Base-by-base conservation (phyloP, 140 eudicot species). In the Ambrosia hybrid region DNA sequence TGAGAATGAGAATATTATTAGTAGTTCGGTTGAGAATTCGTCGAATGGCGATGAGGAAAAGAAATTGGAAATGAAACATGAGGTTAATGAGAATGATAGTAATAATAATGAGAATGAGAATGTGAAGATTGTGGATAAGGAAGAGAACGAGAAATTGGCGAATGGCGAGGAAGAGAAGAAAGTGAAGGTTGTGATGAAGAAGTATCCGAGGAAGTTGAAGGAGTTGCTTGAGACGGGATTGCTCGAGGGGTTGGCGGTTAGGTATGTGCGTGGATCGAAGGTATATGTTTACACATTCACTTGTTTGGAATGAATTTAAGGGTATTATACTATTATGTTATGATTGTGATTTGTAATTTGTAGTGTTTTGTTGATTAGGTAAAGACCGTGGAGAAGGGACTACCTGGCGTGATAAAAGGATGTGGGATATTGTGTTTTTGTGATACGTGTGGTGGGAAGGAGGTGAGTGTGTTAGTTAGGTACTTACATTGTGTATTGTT, bases 191-290 rank as follows among this genome's bases (percentile, higher is more conserved):
- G 85, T 36, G 45, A 53, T 80, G 71, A 87, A 79, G 63, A 83
- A 66, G 71, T 64, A 71, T 53, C 96, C 97, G 0, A 51, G 64
- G 0, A 90, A 76, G 83, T 63, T 94, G 77, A 94, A 86, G 87
- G 97, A 94, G 78, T 88, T 94, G 56, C 85, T 94, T 5, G 89
- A 82, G 15, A 94, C 97, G 0, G 99, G 99, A 61, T 81, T 94
- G 81, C 87, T 94, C 3, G 99, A 94, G 73, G 99, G 96, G 41
- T 64, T 83, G 45, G 55, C 67, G 33, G 99, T 94, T 62, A 73
- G 76, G 57, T 94, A 94, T 78, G 59, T 84, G 17, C 90, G 89
- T 38, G 91, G 94, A 4, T 37, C 83, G 3, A 91, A 89, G 95
- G 96, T 89, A 81, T 58, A 21, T 21, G 30, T 21, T 21, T 21